Evolutionary conservation across 2,329 filamentous ascomycete genomes (phyloP).

Genomic region (Rosellinia necatrix): DNA sequence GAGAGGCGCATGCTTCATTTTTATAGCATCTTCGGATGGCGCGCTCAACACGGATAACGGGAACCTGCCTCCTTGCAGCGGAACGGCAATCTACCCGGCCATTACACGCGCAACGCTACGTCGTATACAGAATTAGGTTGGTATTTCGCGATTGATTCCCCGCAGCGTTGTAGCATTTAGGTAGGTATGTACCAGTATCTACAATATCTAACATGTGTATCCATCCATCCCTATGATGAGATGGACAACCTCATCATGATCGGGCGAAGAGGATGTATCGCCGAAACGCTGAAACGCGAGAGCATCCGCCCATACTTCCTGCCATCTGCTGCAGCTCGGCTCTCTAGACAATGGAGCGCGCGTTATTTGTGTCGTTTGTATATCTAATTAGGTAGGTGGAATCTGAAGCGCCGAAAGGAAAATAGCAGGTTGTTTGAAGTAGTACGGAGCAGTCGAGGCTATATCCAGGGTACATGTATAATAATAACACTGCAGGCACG

Average conservation of each 20-base stretch:
- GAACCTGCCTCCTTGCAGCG: conserved; percentile 7
- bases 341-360: neutral
- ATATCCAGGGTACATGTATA: neutral
- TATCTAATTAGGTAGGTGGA: conserved; percentile 8
- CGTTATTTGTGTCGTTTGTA: neutral
- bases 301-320: no score
- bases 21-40: neutral
- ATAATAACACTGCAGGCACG: conserved; percentile 12
- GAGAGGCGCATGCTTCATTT: conserved; percentile 4
- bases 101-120: no score
- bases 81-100: conserved; percentile 7
- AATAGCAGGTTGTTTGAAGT: conserved; percentile 5
- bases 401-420: neutral
- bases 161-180: conserved; percentile 2
- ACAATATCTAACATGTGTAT: no score
- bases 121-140: no score
- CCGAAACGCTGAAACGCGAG: conserved; percentile 12
- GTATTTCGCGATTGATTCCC: no score
- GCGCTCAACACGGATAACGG: conserved; percentile 13
- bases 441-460: conserved; percentile 1
- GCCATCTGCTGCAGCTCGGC: neutral
- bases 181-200: no score
- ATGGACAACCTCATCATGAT: neutral
- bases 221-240: neutral
- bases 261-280: neutral